Base-by-base conservation (phyloP, 73 alveolate species). In the Paramecium sexaurelia region DNA sequence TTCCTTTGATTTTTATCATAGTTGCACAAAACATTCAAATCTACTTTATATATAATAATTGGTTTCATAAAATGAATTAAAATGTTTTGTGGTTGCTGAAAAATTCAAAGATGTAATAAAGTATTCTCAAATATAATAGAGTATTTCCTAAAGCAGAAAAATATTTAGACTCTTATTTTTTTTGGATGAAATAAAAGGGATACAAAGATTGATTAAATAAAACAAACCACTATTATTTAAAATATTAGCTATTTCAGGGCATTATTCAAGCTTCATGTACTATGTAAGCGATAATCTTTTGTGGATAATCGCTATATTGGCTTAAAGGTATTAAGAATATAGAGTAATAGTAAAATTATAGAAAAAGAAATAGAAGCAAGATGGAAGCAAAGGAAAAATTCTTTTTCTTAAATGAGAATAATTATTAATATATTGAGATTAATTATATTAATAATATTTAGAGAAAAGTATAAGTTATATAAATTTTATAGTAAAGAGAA, bases 231-330 rank as follows among this genome's bases (percentile, higher is more conserved):
- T 92, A 19, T 47, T 82, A 32, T 55, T 91, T 29, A 94, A 95
- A 51, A 19, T 94, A 19, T 69, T 95, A 82, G 85, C 87, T 47
- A 67, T 89, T n/a, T 33, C 51, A 27, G 93, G 97, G 7, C 88
- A 92, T 68, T 51, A 87, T 67, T 88, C 96, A 94, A 92, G 96
- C 55, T 94, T 92, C 83, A 71, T 85, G 95, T 96, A 94, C 84
- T 96, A 96, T 92, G 92, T 96, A 67, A 89, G 95, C 91, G 98
- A 96, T 68, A 96, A 96, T 37, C 67, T 96, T 33, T 93, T 96
- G 36, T 96, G 97, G 96, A 87, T 61, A 6, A 87, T 87, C 22
- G 47, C 84, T 11, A 75, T 87, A 0, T 71, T 87, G 6, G 71
- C 71, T 22, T 26, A 87, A n/a, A 87, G 93, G 89, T 87, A 66